phyloP scores from a whole-genome alignment of 2,329 filamentous ascomycete genomes.

The Colletotrichum cuscutae region DNA sequence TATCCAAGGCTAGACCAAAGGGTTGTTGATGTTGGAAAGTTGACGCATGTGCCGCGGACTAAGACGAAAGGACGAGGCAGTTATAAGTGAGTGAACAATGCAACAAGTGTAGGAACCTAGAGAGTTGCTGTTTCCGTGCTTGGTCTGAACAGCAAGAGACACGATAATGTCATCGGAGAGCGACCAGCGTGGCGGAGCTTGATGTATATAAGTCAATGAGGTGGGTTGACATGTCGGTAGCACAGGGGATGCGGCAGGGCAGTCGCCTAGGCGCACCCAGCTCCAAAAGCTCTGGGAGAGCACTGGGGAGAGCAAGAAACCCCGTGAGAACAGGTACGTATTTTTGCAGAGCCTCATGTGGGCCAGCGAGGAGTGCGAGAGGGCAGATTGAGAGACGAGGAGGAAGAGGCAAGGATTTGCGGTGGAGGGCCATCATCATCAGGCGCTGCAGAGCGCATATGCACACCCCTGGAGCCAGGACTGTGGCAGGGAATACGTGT shows the following conservation, averaged over 20 bases:
- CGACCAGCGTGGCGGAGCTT: conserved; percentile 14
- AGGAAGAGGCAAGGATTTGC: conserved; percentile 29
- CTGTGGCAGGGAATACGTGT: conserved; percentile 13
- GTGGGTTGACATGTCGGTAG: background rate
- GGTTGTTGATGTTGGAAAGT: background rate
- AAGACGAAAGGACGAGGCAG: background rate
- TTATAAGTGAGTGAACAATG: conserved; percentile 12
- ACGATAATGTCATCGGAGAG: conserved; percentile 2
- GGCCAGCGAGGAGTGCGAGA: background rate
- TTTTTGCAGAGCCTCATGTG: conserved; percentile 24
- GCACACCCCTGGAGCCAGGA: conserved; percentile 17
- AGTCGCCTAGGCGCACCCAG: conserved; percentile 4
- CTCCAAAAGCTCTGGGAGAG: background rate
- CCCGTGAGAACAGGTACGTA: conserved; percentile 20
- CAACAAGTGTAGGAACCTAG: background rate
- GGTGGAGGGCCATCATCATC: conserved; percentile 4
- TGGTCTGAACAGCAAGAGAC: background rate
- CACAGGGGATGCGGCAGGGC: conserved; percentile 13
- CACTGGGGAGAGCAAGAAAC: background rate
- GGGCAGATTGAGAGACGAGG: conserved; percentile 13
- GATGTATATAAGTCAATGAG: conserved; percentile 24
- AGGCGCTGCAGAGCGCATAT: conserved; percentile 23
- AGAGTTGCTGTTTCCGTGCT: background rate
- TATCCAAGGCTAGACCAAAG: background rate
- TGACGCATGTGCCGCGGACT: background rate